Evolutionary conservation across 495 filamentous ascomycete genomes (phyloP), one percentile per base, ranked within the genome.

Genomic region (Xylaria acuta): DNA sequence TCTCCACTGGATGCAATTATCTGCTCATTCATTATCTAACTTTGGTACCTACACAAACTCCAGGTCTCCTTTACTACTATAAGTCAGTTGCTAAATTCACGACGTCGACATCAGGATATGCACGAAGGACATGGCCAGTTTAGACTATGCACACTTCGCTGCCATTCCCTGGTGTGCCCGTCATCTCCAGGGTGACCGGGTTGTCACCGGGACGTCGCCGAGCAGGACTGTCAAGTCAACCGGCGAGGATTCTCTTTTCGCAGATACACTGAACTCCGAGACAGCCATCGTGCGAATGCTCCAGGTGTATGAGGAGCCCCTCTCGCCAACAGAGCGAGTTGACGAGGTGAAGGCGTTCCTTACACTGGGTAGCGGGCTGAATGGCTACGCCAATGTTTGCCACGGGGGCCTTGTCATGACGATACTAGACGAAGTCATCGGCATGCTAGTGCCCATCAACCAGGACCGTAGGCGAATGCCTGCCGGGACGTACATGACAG

Each of bases 361-460:
- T 18, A 85, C 84, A 11, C 79, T 90, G 4, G 88, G 87, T n/a
- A 79, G 79, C 12, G 85, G 83, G 40, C 67, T 93, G 67, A 89
- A 90, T 74, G 90, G 90, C 2, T 86, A 86, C 71, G 80, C 86
- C n/a, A 79, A 83, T 20, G 82, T 88, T 30, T 81, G 84, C 38
- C 90, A 92, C 76, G 90, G 90, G 22, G 90, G 89, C 25, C 84
- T 90, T 53, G 82, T 89, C 25, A 84, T 84, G n/a, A 84, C 87
- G 1, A 78, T 93, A 32, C 74, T 92, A 11, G 74, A 79, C n/a
- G 87, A 90, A 72, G 78, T 80, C 6, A 84, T 86, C 74, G 89
- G 89, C 0, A 80, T 87, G 16, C 70, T 90, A 16, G 75, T 88
- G 6, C 76, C 81, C 18, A 64, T 83, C n/a, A 89, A 88, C 73